A percentile compares a stretch with the other conserved stretches of the same genome.
Conservation (phyloP, 2,329 filamentous ascomycete genomes). For the Paecilomyces sp. region DNA sequence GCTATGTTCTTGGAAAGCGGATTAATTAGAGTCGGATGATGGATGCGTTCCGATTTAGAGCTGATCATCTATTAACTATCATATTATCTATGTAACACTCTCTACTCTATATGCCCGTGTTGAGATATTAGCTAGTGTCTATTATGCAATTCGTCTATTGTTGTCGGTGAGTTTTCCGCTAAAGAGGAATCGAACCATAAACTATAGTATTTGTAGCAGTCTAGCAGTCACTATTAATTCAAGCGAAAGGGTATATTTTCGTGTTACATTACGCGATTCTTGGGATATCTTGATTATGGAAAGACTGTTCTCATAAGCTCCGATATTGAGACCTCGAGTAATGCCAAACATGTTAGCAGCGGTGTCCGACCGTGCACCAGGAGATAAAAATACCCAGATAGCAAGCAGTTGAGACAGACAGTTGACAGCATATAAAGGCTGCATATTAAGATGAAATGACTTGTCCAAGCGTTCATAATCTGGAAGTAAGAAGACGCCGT, state of each 20-base stretch:
- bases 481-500: not conserved
- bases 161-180: not conserved
- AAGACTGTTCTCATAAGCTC: not conserved
- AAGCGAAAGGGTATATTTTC: not conserved
- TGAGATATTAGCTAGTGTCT: not conserved
- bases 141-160: not conserved
- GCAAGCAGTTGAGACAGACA: not conserved
- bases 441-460: not conserved
- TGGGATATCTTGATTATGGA: not conserved
- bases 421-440: not conserved
- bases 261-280: not conserved
- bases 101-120: not conserved
- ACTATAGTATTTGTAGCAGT: not conserved
- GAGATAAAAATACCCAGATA: not conserved
- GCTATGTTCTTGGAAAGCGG: slow-evolving; percentile 61
- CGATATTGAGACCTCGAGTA: not conserved
- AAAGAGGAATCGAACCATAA: not conserved
- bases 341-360: not conserved
- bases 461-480: not conserved
- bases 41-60: not conserved
- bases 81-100: not conserved
- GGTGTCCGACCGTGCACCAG: not conserved
- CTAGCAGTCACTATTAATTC: not conserved
- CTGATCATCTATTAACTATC: not conserved
- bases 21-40: slow-evolving; percentile 25